These are phyloP conservation scores for Wickerhamiella dianesei DNA, from an alignment of 805 yeast species.

Conservation along the genomic window DNA sequence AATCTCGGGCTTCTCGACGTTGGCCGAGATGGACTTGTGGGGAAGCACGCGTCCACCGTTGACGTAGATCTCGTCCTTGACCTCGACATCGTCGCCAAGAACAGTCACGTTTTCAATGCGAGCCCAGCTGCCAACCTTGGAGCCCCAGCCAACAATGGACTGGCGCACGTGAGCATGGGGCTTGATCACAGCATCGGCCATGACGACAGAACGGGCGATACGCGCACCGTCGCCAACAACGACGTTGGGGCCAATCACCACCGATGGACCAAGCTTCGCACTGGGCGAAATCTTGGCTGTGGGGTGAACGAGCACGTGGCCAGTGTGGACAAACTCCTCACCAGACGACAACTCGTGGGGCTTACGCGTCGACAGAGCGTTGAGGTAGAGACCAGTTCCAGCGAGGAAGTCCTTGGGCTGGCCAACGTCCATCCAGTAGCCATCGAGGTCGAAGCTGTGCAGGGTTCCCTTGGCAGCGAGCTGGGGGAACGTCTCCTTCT, in stretches of 20 bases:
- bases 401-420: constrained; percentile 99
- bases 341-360: constrained; percentile 51
- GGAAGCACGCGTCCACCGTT: constrained; percentile 99
- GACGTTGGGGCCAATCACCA: constrained; percentile 93
- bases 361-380: constrained; percentile 68
- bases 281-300: constrained; percentile 82
- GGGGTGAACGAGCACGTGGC: constrained; percentile 90
- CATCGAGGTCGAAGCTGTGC: constrained; percentile 94
- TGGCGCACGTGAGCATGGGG: constrained; percentile 97
- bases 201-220: constrained; percentile 86
- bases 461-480: constrained; percentile 79
- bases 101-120: constrained; percentile 96
- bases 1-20: constrained; percentile 95
- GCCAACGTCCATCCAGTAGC: constrained; percentile 99
- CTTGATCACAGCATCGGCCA: constrained; percentile 80
- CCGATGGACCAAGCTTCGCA: constrained; percentile 97
- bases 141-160: constrained; percentile 98
- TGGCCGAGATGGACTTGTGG: constrained; percentile 90
- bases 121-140: constrained; percentile 97
- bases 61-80: constrained; percentile 95
- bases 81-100: constrained; percentile 96
- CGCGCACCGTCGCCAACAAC: constrained; percentile 97
- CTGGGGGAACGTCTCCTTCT: constrained; percentile 98
- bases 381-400: constrained; percentile 85
- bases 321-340: constrained; percentile 69